These are phyloP conservation scores for Dendrobium officinale DNA, from an alignment of 106 monocot species.

Conservation along the genomic window DNA sequence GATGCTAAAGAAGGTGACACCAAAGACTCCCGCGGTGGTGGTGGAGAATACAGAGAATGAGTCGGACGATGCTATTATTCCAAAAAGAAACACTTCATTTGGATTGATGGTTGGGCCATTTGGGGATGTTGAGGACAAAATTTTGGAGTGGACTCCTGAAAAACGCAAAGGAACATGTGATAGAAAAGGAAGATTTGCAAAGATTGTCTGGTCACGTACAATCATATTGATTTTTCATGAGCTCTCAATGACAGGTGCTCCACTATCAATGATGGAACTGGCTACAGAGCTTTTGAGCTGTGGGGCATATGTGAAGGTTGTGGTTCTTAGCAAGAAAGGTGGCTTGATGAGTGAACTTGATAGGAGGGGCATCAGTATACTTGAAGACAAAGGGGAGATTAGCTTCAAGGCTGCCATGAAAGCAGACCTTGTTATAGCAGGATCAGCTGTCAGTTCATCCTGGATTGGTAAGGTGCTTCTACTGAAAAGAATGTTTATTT, in stretches of 20 bases:
- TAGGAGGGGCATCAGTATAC: constrained; percentile 71
- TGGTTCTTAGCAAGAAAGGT: constrained; percentile 77
- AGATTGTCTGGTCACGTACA: constrained; percentile 53
- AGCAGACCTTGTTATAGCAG: constrained; percentile 79
- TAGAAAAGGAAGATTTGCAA: constrained; percentile 53
- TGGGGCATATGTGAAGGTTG: constrained; percentile 64
- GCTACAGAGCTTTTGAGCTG: constrained; percentile 84
- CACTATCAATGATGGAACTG: constrained; percentile 93
- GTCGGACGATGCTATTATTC: constrained; percentile 39
- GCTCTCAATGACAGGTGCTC: constrained; percentile 95
- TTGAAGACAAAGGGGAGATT: constrained; percentile 49
- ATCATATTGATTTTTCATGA: constrained; percentile 89
- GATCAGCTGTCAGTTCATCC: constrained; percentile 89
- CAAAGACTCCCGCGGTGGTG: constrained; percentile 13
- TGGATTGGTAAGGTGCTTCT: constrained; percentile 72
- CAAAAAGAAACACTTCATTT: constrained; percentile 64
- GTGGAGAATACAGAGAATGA: constrained; percentile 16
- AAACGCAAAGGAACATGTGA: constrained; percentile 70
- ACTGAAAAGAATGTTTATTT: background rate
- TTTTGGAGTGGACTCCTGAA: constrained; percentile 62
- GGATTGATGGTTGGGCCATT: constrained; percentile 85
- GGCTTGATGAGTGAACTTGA: constrained; percentile 72
- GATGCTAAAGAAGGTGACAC: constrained; percentile 10
- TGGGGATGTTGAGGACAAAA: constrained; percentile 53
- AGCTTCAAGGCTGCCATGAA: constrained; percentile 78